phyloP scores from a whole-genome alignment of 345 rosid genomes.

The Alliaria petiolata region DNA sequence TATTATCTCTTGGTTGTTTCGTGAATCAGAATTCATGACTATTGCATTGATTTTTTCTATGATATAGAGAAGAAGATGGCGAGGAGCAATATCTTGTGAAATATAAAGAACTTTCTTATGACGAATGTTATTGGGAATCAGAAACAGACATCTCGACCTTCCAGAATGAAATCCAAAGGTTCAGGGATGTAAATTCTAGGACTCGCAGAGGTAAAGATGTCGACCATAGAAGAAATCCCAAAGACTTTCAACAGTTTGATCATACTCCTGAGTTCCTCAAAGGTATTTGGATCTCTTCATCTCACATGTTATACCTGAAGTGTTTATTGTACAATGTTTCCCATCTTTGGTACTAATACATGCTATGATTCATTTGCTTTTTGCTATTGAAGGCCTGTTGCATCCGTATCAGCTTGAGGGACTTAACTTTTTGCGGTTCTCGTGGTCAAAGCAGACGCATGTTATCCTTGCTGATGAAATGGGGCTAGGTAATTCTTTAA shows the following conservation, averaged over 20 bases:
- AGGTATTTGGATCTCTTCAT: slow-evolving; percentile 46
- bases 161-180: slow-evolving; percentile 85
- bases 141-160: slow-evolving; percentile 88
- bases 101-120: slow-evolving; percentile 92
- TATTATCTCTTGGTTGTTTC: too few relatives aligned
- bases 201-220: slow-evolving; percentile 55
- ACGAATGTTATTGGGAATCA: slow-evolving; percentile 98
- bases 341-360: slow-evolving; percentile 15
- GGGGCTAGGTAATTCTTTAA: slow-evolving; percentile 76
- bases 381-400: slow-evolving; percentile 63
- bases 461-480: slow-evolving; percentile 99
- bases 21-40: too few relatives aligned
- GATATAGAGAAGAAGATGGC: slow-evolving; percentile 76
- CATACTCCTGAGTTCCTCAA: slow-evolving; percentile 89
- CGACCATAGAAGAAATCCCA: slow-evolving; percentile 59
- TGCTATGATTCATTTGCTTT: too few relatives aligned
- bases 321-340: slow-evolving; percentile 12
- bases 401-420: slow-evolving; percentile 99
- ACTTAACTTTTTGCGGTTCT: slow-evolving; percentile 87
- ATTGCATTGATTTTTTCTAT: slow-evolving; percentile 21
- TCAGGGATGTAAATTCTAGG: slow-evolving; percentile 60
- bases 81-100: slow-evolving; percentile 89
- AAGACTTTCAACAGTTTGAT: slow-evolving; percentile 86
- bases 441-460: slow-evolving; percentile 97
- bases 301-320: slow-evolving; percentile 5